phyloP scores from a whole-genome alignment of 441 rosid genomes.

The Pelargonium myrrhifolium region DNA sequence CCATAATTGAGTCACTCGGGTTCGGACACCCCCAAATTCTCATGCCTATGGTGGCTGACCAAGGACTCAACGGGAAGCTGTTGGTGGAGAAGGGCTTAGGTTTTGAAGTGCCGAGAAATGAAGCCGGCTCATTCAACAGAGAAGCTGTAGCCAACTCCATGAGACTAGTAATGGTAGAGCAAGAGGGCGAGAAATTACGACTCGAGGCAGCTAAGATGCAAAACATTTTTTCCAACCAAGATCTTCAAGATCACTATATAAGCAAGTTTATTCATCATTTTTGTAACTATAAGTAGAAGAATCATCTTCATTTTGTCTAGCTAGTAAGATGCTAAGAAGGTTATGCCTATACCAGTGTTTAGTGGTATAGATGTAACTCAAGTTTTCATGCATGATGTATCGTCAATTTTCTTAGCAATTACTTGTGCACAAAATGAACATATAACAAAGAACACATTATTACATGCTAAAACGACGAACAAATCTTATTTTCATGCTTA shows the following conservation, averaged over 20 bases:
- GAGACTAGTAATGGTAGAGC: conserved; percentile 18
- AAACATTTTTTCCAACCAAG: conserved; percentile 14
- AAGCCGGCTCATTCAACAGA: conserved; percentile 20
- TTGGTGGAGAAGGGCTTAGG: conserved; percentile 22
- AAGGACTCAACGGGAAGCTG: conserved; percentile 20
- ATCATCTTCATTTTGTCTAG: background rate
- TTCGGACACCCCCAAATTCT: conserved; percentile 22
- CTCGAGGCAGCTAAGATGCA: conserved; percentile 14
- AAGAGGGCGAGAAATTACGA: conserved; percentile 13
- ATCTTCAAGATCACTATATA: conserved; percentile 16
- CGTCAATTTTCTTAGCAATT: no score
- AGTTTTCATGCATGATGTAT: no score
- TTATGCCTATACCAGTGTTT: no score
- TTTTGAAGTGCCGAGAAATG: conserved; percentile 18
- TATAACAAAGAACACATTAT: no score
- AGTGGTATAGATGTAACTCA: no score
- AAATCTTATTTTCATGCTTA: no score
- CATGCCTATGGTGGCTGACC: conserved; percentile 25
- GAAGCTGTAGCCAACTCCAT: conserved; percentile 20
- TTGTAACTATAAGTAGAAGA: background rate
- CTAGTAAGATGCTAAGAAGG: no score
- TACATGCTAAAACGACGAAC: no score
- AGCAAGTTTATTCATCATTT: conserved; percentile 14
- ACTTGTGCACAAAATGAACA: no score
- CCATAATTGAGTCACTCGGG: conserved; percentile 20